Conservation (phyloP, 306 rosid species). For the Castanopsis chinensis region DNA sequence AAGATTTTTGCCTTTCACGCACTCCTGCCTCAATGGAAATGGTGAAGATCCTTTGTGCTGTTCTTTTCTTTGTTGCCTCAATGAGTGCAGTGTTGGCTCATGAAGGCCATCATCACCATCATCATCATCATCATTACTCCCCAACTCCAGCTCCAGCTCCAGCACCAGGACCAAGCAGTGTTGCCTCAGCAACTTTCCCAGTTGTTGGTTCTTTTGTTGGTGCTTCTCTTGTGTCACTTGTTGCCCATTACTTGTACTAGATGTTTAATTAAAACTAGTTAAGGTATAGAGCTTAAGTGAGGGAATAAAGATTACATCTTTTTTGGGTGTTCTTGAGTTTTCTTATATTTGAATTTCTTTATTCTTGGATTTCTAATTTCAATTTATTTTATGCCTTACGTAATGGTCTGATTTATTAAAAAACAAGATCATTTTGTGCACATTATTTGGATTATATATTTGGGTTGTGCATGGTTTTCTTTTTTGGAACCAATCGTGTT, state of each 20-base stretch:
- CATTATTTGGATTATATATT: neutral
- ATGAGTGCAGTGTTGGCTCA: neutral
- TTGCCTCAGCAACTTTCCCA: neutral
- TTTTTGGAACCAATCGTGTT: neutral
- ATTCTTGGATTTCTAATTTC: too few species aligned
- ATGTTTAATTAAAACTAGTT: too few species aligned
- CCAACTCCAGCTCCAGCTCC: neutral
- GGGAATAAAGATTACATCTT: too few species aligned
- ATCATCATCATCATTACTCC: too few species aligned
- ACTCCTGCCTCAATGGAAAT: neutral
- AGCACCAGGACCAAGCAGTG: neutral
- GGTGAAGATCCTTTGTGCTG: neutral
- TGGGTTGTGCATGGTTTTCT: neutral
- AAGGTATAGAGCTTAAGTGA: too few species aligned
- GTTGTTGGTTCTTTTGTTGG: neutral
- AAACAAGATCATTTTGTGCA: too few species aligned
- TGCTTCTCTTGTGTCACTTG: neutral
- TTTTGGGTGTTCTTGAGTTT: too few species aligned
- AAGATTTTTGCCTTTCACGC: too few species aligned
- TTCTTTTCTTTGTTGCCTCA: neutral
- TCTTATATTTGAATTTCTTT: too few species aligned
- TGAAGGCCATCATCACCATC: neutral
- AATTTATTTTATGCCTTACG: too few species aligned
- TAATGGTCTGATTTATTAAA: too few species aligned
- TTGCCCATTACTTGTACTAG: neutral